Conservation (phyloP, 257 asterid genomes). For the Solanum chaucha region DNA sequence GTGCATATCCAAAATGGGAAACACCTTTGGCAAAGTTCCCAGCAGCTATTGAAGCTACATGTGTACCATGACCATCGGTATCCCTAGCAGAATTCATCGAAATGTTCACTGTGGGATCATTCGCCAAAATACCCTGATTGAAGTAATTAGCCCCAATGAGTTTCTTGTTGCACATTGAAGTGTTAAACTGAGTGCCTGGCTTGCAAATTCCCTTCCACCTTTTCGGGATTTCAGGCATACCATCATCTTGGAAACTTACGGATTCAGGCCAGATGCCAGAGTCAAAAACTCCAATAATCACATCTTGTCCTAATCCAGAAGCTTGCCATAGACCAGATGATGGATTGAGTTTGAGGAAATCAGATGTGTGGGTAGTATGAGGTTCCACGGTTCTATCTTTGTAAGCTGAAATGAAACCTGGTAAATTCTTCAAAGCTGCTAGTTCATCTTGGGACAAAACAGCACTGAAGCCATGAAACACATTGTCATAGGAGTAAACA, state of each 20-base stretch:
- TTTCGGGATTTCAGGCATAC: conserved; percentile 4
- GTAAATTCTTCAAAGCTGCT: background rate
- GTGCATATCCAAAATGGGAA: conserved; percentile 9
- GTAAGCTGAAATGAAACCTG: conserved; percentile 6
- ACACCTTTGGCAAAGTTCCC: conserved; percentile 3
- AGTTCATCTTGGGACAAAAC: conserved; percentile 3
- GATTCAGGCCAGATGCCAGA: conserved; percentile 16
- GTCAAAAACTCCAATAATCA: conserved; percentile 5
- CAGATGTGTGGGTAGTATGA: conserved; percentile 9
- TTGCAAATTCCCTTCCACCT: conserved; percentile 20
- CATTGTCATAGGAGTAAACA: background rate
- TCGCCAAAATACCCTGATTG: conserved; percentile 12
- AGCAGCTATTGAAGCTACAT: conserved; percentile 4
- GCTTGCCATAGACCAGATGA: conserved; percentile 8
- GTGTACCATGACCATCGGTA: conserved; percentile 8
- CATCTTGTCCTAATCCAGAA: conserved; percentile 4
- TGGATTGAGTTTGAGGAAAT: conserved; percentile 12
- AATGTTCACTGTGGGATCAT: conserved; percentile 2
- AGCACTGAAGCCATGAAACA: conserved; percentile 12
- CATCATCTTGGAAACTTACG: conserved; percentile 3
- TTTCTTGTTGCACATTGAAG: conserved; percentile 16
- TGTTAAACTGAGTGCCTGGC: conserved; percentile 10
- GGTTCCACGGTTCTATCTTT: background rate
- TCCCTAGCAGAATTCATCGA: conserved; percentile 17
- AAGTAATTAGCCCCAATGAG: conserved; percentile 16